Evolutionary conservation across 495 filamentous ascomycete genomes (phyloP).

Genomic region (Penicillium bovifimosum): DNA sequence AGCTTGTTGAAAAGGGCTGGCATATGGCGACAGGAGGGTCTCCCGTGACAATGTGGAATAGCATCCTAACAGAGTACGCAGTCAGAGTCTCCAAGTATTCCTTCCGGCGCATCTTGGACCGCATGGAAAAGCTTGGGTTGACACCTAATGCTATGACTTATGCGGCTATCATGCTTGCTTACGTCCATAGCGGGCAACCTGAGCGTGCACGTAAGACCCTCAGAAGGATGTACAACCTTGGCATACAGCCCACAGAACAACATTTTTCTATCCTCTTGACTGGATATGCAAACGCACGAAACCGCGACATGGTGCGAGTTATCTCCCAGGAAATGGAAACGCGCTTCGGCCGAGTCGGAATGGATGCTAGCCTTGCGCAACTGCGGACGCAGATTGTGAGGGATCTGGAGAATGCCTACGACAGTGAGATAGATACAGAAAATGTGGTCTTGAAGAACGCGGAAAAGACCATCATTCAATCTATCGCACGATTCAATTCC

Average conservation of each 20-base stretch:
- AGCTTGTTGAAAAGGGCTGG: constrained; percentile 45
- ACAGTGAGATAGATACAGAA: neutral
- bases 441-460: constrained; percentile 27
- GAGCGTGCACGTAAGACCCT: constrained; percentile 64
- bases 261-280: constrained; percentile 76
- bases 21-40: constrained; percentile 37
- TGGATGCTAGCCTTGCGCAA: constrained; percentile 42
- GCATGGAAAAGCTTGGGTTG: constrained; percentile 56
- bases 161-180: constrained; percentile 63
- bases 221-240: constrained; percentile 48
- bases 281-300: constrained; percentile 50
- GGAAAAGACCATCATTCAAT: constrained; percentile 32
- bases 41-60: constrained; percentile 70
- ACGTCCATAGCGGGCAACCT: constrained; percentile 55
- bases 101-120: constrained; percentile 53
- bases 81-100: constrained; percentile 55
- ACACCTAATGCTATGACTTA: constrained; percentile 67
- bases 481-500: constrained; percentile 25
- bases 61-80: constrained; percentile 63
- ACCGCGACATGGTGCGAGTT: constrained; percentile 47
- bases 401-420: constrained; percentile 22
- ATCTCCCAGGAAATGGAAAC: constrained; percentile 49
- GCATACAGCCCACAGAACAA: constrained; percentile 54
- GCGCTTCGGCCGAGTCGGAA: constrained; percentile 37
- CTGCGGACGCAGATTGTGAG: constrained; percentile 39